phyloP scores from a whole-genome alignment of 257 asterid genomes.

The Solanum neorickii region DNA sequence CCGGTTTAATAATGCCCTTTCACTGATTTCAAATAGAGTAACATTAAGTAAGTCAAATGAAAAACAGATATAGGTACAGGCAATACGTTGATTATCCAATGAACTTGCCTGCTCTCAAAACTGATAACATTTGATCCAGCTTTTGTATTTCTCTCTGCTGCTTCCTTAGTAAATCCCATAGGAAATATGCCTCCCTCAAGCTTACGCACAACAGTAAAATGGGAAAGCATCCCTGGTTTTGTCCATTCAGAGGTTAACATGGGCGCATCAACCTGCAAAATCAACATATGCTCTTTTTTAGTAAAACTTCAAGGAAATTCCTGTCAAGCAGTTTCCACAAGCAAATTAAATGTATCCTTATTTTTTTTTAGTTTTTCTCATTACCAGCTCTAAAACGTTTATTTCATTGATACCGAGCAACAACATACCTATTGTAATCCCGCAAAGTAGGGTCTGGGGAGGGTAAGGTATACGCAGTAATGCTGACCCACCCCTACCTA shows the following conservation, averaged over 20 bases:
- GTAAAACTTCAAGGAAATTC: not conserved
- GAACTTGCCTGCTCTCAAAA: constrained; percentile 64
- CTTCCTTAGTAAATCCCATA: constrained; percentile 76
- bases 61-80: constrained; percentile 1
- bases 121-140: constrained; percentile 67
- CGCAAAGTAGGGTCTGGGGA: not conserved
- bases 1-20: constrained; percentile 87
- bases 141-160: constrained; percentile 65
- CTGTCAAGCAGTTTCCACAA: not conserved
- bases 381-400: not conserved
- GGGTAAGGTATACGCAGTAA: not conserved
- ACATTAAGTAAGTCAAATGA: not conserved
- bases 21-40: constrained; percentile 38
- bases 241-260: constrained; percentile 81
- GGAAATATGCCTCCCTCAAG: constrained; percentile 93
- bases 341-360: not conserved
- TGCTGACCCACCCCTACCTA: not conserved
- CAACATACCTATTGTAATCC: not conserved
- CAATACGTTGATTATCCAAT: constrained; percentile 2
- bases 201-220: constrained; percentile 80
- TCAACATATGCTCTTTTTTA: not conserved
- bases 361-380: not conserved
- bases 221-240: constrained; percentile 67
- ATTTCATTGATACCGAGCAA: not conserved
- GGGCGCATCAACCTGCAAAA: constrained; percentile 82